Evolutionary conservation across 352 stramenopile genomes (phyloP), one percentile per base, ranked within the genome.

Genomic region (Hyaloperonospora brassicae): DNA sequence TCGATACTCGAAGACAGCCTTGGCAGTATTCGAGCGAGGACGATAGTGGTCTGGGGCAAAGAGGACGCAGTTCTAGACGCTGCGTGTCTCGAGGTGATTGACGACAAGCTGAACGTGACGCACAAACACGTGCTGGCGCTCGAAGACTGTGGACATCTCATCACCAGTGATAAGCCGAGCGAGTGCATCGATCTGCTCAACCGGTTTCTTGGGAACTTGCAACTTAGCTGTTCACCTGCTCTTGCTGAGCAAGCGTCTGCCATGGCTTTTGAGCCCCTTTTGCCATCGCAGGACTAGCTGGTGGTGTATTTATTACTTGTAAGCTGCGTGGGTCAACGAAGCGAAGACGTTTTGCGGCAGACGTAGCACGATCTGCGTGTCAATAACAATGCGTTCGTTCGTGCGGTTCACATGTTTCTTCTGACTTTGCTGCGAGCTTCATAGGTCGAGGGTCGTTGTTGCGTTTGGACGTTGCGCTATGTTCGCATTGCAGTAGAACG

Each of bases 31-130:
- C 61, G 58, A 42, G 68, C 68, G 39, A 75, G 68, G 40, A 74
- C 72, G 23, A 70, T 86, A 41, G 64, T 87, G 12, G 68, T 89
- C 44, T 89, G 76, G 79, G 79, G 79, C 50, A 72, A 83, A 31
- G 59, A 84, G 43, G 79, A 89, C 54, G 62, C 73, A 54, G 66
- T 89, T 25, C 52, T 87, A 13, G 73, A 84, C 45, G 56, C 76
- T 14, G 87, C 79, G 31, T 83, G 74, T 43, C 50, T 87, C 2
- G 72, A 82, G 25, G 72, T 78, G 27, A 62, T 89, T 25, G 50
- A 84, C 25, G 53, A 80, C 22, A 75, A 80, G 34, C 68, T 84
- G 30, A 54, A 62, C 25, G 58, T 71, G 36, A 48, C 63, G 13
- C 61, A 50, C 2, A 72, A 77, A 47, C 62, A 84, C 34, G 52